phyloP scores from a whole-genome alignment of 768 basidiomycete species.

The Pluteus cervinus region DNA sequence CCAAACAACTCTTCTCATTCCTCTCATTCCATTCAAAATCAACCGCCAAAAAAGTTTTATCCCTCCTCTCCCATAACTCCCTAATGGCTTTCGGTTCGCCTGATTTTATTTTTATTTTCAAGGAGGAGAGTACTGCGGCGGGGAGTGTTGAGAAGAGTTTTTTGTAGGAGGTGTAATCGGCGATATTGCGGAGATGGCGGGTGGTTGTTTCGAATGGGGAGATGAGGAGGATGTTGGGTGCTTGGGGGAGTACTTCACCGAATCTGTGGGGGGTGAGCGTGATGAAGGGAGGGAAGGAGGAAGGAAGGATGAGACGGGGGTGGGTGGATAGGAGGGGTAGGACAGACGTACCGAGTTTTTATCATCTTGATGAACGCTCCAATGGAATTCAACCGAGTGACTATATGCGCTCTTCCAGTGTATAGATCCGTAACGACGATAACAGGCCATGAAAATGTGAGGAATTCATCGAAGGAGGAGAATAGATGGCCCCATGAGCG shows the following conservation, averaged over 20 bases:
- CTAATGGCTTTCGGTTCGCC: constrained; percentile 63
- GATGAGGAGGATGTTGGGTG: constrained; percentile 67
- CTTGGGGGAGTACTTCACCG: constrained; percentile 67
- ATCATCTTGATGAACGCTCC: constrained; percentile 81
- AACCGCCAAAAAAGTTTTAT: constrained; percentile 72
- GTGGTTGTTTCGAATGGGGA: constrained; percentile 62
- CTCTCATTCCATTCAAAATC: constrained; percentile 75
- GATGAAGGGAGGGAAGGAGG: background rate
- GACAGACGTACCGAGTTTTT: constrained; percentile 54
- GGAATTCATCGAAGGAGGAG: constrained; percentile 72
- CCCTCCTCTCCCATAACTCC: constrained; percentile 60
- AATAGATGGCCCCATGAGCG: constrained; percentile 77
- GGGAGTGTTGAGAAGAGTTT: constrained; percentile 68
- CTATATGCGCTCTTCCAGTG: constrained; percentile 73
- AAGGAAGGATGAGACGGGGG: background rate
- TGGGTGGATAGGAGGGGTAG: background rate
- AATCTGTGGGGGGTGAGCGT: constrained; percentile 38
- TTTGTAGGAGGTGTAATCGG: constrained; percentile 63
- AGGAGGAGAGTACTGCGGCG: constrained; percentile 57
- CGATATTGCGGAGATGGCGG: constrained; percentile 65
- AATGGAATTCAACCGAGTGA: constrained; percentile 67
- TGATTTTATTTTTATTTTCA: constrained; percentile 55
- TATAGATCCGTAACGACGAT: constrained; percentile 69
- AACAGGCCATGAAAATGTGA: constrained; percentile 79
- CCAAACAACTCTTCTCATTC: constrained; percentile 60